Base-by-base conservation (phyloP, 768 basidiomycete species). In the Lepiota venenata region DNA sequence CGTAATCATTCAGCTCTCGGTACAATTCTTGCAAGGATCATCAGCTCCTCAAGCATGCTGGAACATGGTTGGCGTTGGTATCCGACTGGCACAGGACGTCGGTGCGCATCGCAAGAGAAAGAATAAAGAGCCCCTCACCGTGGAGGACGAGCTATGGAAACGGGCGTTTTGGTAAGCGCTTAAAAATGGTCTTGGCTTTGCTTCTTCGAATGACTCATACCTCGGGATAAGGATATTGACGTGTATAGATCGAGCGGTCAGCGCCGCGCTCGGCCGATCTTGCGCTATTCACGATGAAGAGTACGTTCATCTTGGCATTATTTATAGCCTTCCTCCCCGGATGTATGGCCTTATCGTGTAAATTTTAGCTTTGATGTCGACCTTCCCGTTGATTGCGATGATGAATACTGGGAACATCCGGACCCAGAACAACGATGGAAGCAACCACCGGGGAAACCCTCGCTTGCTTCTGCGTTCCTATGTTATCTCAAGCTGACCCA, bases 241-340 rank as follows among this genome's bases (percentile, higher is more conserved):
- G 3, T 72, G 66, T 22, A 72, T 84, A 62, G 84, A 87, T 61
- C 67, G 83, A 56, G 61, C 72, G 47, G 64, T 76, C 41, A 80
- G 82, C 39, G 68, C 77, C 1, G 73, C 78, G 0, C 73, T 89
- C 8, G 91, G 91, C 10, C 74, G 91, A 16, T 88, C 89, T 1
- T 82, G 86, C 61, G 85, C 85, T 3, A 81, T 93, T 14, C 86
- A 88, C 50, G 90, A 93, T 58, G 88, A 89, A 67, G 89, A 91
- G 84, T 85, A 63, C 48, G 83, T 56, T 29, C 65, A 14, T 36
- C 18, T 41, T 14, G 1, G n/a, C 54, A 41, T 46, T 48, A 42
- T 12, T 16, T 27, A 18, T 32, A 20, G 5, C 8, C n/a, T n/a
- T n/a, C n/a, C n/a, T n/a, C 39, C 18, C 9, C 38, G 12, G 29